phyloP scores from a whole-genome alignment of 2,329 filamentous ascomycete species.

The Fusarium phyllophilum region DNA sequence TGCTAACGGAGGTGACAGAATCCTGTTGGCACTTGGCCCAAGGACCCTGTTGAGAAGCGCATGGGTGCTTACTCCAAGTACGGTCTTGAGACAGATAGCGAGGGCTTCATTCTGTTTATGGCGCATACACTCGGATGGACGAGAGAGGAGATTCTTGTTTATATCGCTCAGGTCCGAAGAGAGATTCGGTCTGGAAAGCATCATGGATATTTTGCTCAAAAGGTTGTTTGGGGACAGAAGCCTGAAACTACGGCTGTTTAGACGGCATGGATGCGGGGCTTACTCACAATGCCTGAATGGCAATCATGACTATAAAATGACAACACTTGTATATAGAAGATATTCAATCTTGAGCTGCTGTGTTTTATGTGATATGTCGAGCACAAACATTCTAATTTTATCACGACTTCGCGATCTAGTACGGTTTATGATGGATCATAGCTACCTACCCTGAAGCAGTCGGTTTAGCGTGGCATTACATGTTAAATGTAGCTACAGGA shows the following conservation, averaged over 20 bases:
- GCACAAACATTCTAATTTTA: fast-evolving
- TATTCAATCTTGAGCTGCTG: not conserved
- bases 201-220: slow-evolving; percentile 46
- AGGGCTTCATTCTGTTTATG: slow-evolving; percentile 50
- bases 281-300: fast-evolving
- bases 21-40: slow-evolving; percentile 34
- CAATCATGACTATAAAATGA: not conserved
- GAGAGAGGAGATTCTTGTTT: slow-evolving; percentile 47
- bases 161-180: slow-evolving; percentile 48
- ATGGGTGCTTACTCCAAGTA: slow-evolving; percentile 45
- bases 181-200: slow-evolving; percentile 44
- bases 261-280: fast-evolving
- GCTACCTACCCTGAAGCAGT: not conserved
- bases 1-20: slow-evolving; percentile 7
- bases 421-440: not conserved
- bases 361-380: fast-evolving
- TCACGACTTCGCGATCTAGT: fast-evolving
- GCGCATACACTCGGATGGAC: slow-evolving; percentile 51
- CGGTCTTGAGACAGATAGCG: slow-evolving; percentile 50
- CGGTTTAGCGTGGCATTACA: fast-evolving
- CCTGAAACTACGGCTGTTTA: not conserved
- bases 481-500: not conserved
- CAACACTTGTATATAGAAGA: fast-evolving
- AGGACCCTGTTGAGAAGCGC: slow-evolving; percentile 19
- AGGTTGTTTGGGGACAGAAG: slow-evolving; percentile 51